Conservation (phyloP, 805 yeast genomes). For the Wickerhamomyces tratensis region DNA sequence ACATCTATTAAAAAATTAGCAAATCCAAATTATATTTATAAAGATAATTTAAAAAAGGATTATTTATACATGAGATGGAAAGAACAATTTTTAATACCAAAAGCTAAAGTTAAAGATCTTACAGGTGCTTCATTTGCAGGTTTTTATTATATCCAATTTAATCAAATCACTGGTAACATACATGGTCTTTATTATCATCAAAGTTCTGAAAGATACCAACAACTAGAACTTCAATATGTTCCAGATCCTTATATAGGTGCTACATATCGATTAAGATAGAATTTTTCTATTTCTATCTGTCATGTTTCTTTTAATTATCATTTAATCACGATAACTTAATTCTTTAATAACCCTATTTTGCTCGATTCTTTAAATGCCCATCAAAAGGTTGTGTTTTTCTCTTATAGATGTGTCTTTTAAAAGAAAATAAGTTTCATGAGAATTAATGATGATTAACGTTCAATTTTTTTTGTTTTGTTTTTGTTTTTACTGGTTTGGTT, state of each 20-base stretch:
- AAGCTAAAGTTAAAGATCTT: conserved; percentile 46
- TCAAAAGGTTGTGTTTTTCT: no score
- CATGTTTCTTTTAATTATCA: no score
- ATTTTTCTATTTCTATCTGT: no score
- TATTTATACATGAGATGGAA: conserved; percentile 90
- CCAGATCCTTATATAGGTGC: conserved; percentile 4
- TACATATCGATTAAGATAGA: conserved; percentile 9
- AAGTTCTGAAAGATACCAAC: conserved; percentile 68
- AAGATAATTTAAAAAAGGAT: conserved; percentile 28
- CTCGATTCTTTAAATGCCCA: no score
- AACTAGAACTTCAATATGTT: conserved; percentile 41
- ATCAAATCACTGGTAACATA: conserved; percentile 65
- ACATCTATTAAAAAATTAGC: conserved; percentile 6
- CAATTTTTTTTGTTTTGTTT: no score
- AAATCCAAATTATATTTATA: conserved; percentile 13
- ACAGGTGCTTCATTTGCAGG: conserved; percentile 82
- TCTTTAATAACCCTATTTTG: no score
- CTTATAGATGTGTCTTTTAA: no score
- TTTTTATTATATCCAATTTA: conserved; percentile 79
- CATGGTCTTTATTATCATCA: conserved; percentile 78
- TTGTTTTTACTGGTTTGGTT: no score
- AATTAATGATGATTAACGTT: no score
- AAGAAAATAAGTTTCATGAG: no score
- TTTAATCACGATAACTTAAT: no score
- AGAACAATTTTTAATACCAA: conserved; percentile 80